phyloP scores from a whole-genome alignment of 2,329 filamentous ascomycete genomes.

The Phyllosticta citrichinensis region DNA sequence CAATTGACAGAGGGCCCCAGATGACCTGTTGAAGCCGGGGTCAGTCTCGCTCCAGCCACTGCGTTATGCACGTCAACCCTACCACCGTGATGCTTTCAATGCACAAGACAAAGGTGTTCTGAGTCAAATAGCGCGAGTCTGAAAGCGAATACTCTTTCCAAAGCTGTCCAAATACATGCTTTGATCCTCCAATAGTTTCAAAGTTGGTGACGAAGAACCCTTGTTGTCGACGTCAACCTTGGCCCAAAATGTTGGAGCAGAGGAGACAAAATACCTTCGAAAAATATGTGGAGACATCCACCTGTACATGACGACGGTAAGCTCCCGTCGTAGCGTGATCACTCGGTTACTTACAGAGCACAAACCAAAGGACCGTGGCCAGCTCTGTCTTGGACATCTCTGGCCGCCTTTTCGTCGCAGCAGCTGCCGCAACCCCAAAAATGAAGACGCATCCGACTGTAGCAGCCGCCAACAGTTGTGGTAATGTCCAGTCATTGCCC shows the following conservation, averaged over 20 bases:
- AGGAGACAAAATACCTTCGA: constrained; percentile 52
- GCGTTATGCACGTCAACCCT: not conserved
- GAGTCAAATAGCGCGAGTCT: constrained; percentile 77
- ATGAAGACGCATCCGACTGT: constrained; percentile 46
- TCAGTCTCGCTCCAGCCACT: not conserved
- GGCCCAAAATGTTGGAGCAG: too few relatives aligned
- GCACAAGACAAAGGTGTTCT: constrained; percentile 75
- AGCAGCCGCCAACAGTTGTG: constrained; percentile 51
- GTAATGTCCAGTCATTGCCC: constrained; percentile 53
- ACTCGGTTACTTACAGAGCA: constrained; percentile 48
- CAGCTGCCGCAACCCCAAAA: constrained; percentile 45
- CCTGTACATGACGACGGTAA: constrained; percentile 29
- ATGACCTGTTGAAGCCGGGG: constrained; percentile 32
- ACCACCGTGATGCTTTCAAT: constrained; percentile 72
- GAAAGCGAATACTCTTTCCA: constrained; percentile 91
- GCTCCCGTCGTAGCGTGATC: not conserved
- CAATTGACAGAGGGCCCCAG: constrained; percentile 53
- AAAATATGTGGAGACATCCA: constrained; percentile 65
- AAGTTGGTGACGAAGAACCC: constrained; percentile 57
- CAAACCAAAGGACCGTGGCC: constrained; percentile 61
- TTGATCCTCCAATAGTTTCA: constrained; percentile 51
- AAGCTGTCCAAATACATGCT: constrained; percentile 69
- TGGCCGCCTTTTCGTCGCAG: constrained; percentile 45
- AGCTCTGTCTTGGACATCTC: constrained; percentile 46
- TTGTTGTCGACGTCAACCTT: not conserved